A percentile compares a stretch with the other conserved stretches of the same genome.
Evolutionary conservation across 139 green algal genomes (phyloP).

Genomic region (Chlamydomonas sp.): DNA sequence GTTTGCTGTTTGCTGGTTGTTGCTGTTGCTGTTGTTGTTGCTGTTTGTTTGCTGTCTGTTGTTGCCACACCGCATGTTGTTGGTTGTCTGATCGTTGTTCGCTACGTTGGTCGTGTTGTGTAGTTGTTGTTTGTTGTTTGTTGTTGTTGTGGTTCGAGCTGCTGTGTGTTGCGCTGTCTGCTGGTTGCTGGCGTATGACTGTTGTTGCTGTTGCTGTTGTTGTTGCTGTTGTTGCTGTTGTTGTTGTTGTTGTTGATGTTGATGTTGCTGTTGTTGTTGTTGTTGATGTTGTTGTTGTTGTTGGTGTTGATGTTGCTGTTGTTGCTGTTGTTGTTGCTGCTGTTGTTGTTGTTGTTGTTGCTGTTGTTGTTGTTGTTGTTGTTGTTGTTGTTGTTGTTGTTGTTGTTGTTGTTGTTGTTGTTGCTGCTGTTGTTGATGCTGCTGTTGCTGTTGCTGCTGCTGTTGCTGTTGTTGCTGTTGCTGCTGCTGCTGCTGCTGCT

Average conservation of each 20-base stretch:
- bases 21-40: background rate
- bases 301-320: too few species aligned
- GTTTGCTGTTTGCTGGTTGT: background rate
- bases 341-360: background rate
- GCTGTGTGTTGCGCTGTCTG: background rate
- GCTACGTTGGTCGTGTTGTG: too few species aligned
- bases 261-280: constrained; percentile 12
- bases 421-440: too few species aligned
- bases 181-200: constrained; percentile 8
- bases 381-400: constrained; percentile 7
- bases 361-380: constrained; percentile 3
- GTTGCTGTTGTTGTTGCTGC: too few species aligned
- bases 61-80: too few species aligned
- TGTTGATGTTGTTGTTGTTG: too few species aligned
- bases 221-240: constrained; percentile 14
- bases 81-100: too few species aligned
- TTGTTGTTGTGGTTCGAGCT: too few species aligned
- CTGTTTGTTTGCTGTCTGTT: too few species aligned
- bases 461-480: background rate
- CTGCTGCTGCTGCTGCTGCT: constrained; percentile 10
- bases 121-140: too few species aligned
- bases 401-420: too few species aligned
- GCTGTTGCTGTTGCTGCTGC: too few species aligned
- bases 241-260: constrained; percentile 4
- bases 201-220: background rate